phyloP scores from a whole-genome alignment of 75 land plant species.

The Pinus taeda region DNA sequence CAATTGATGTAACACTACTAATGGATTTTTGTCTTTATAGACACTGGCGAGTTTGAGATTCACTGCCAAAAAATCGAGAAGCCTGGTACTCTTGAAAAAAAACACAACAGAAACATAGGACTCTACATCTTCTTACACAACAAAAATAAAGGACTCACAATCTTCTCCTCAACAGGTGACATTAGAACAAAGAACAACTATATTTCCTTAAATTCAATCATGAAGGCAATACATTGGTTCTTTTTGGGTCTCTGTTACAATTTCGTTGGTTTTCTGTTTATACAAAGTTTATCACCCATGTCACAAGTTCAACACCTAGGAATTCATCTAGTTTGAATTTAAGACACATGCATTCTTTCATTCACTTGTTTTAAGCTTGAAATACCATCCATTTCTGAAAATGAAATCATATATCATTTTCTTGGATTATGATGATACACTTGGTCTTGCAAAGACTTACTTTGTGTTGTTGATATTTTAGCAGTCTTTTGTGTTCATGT shows the following conservation, averaged over 20 bases:
- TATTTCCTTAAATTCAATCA: background rate
- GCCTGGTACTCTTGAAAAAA: slow-evolving; percentile 15
- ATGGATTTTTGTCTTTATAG: slow-evolving; percentile 20
- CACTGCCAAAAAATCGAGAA: slow-evolving; percentile 72
- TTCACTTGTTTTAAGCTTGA: background rate
- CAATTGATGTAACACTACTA: too few relatives aligned
- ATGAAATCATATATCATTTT: too few relatives aligned
- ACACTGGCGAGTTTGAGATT: slow-evolving; percentile 91
- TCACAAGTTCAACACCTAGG: too few relatives aligned
- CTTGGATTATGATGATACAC: background rate
- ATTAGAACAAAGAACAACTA: background rate
- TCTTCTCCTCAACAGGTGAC: slow-evolving; percentile 18
- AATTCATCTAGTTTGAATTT: background rate
- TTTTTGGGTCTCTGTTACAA: background rate
- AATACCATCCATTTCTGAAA: background rate
- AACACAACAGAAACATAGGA: too few relatives aligned
- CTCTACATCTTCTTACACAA: background rate
- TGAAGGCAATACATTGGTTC: background rate
- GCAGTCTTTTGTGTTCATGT: background rate
- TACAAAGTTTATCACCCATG: background rate
- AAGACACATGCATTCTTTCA: too few relatives aligned
- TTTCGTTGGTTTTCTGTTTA: background rate
- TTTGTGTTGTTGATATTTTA: background rate
- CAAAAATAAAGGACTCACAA: slow-evolving; percentile 9
- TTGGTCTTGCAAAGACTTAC: too few relatives aligned